phyloP scores from a whole-genome alignment of 164 flowering plant genomes.

The Hamamelis virginiana region DNA sequence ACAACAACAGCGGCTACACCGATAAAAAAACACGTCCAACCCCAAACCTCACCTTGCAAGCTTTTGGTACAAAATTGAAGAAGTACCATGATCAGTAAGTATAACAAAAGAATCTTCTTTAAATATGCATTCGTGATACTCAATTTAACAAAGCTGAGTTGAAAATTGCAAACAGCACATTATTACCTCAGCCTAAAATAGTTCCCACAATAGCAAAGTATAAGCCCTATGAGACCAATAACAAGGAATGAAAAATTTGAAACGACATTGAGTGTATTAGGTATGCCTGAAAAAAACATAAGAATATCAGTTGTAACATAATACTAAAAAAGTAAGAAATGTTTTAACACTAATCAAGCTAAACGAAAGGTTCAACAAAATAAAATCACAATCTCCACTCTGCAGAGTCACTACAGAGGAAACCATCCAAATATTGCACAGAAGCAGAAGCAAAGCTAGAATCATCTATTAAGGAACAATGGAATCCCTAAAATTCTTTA shows the following conservation, averaged over 20 bases:
- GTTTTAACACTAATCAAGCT: too few relatives aligned
- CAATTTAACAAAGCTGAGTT: neutral
- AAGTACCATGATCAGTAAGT: neutral
- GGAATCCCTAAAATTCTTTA: too few relatives aligned
- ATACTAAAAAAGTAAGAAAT: neutral
- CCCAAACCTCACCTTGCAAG: constrained; percentile 83
- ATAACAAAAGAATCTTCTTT: neutral
- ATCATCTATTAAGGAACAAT: too few relatives aligned
- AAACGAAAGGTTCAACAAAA: neutral
- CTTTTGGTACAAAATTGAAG: constrained; percentile 30
- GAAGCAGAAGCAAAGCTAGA: too few relatives aligned
- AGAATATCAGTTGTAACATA: constrained; percentile 6
- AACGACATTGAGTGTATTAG: constrained; percentile 77
- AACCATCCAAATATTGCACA: too few relatives aligned
- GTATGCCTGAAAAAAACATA: constrained; percentile 77
- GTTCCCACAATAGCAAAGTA: constrained; percentile 65
- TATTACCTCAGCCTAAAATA: constrained; percentile 77
- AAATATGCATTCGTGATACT: neutral
- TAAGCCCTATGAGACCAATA: constrained; percentile 74
- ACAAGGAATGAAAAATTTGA: constrained; percentile 89
- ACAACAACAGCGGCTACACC: constrained; percentile 90
- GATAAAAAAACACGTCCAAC: constrained; percentile 79
- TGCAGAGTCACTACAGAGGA: too few relatives aligned
- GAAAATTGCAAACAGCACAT: neutral
- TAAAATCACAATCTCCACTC: neutral